Evolutionary conservation across 1,284 basidiomycete genomes (phyloP).

Genomic region (Cerioporus squamosus): DNA sequence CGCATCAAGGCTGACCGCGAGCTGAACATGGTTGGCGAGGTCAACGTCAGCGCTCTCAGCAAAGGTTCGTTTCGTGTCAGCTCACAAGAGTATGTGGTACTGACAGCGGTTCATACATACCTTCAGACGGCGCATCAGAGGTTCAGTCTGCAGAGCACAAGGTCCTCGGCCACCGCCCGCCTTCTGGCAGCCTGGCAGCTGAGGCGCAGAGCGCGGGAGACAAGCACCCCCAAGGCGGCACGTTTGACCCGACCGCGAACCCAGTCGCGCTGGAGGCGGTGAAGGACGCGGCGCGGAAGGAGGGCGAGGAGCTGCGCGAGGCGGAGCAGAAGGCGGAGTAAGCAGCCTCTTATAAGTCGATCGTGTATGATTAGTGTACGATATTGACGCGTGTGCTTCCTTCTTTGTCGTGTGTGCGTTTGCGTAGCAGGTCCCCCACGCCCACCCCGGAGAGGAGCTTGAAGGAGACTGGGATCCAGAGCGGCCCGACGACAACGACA

Average conservation of each 20-base stretch:
- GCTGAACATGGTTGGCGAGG: constrained; percentile 22
- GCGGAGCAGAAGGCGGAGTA: constrained; percentile 16
- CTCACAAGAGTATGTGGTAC: too few relatives aligned
- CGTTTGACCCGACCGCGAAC: constrained; percentile 12
- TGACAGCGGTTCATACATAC: not conserved
- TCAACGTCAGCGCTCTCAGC: constrained; percentile 28
- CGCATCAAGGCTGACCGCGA: constrained; percentile 29
- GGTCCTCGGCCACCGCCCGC: constrained; percentile 37
- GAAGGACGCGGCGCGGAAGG: constrained; percentile 16
- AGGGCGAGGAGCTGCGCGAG: constrained; percentile 18
- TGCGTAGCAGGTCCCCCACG: not conserved
- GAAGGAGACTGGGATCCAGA: not conserved
- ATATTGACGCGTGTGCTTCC: not conserved
- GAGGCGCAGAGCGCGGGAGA: constrained; percentile 36
- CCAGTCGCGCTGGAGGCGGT: constrained; percentile 17
- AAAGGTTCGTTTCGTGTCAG: constrained; percentile 16
- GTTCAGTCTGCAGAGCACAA: constrained; percentile 27
- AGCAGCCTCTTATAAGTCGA: not conserved
- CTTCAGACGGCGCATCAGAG: not conserved
- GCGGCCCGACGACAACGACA: not conserved
- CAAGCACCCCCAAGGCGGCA: constrained; percentile 29
- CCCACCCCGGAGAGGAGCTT: not conserved
- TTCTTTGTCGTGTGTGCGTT: not conserved
- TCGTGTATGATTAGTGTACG: not conserved
- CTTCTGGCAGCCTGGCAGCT: constrained; percentile 36